phyloP scores from a whole-genome alignment of 768 basidiomycete genomes.

The Pleurotus citrinopileatus region DNA sequence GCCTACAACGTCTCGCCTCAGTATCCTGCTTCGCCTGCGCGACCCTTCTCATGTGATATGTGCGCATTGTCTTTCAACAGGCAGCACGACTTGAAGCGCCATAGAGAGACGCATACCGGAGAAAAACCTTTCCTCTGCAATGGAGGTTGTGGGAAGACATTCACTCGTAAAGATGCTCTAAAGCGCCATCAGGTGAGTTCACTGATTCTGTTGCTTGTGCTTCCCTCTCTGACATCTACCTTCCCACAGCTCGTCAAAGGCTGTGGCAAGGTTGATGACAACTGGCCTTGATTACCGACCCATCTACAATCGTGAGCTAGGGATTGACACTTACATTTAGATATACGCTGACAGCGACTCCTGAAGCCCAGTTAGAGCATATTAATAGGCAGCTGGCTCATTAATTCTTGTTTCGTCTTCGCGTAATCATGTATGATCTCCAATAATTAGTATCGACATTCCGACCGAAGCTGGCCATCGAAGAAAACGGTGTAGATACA shows the following conservation, averaged over 20 bases:
- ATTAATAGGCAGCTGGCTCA: conserved; percentile 16
- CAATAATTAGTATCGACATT: background rate
- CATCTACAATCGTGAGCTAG: background rate
- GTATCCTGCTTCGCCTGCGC: conserved; percentile 55
- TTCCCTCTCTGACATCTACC: conserved; percentile 13
- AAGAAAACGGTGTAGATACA: background rate
- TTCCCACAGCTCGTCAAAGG: conserved; percentile 66
- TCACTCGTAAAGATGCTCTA: conserved; percentile 82
- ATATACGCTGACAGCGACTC: background rate
- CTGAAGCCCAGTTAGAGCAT: background rate
- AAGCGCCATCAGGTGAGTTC: conserved; percentile 77
- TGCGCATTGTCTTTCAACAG: conserved; percentile 84
- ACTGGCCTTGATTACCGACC: conserved; percentile 28
- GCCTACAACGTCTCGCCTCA: conserved; percentile 38
- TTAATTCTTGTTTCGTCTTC: conserved; percentile 11
- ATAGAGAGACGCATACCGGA: conserved; percentile 81
- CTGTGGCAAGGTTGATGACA: conserved; percentile 70
- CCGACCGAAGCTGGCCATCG: background rate
- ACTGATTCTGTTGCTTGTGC: conserved; percentile 5
- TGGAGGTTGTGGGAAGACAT: conserved; percentile 83
- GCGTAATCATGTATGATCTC: background rate
- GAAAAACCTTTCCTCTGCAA: conserved; percentile 85
- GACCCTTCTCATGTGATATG: conserved; percentile 67
- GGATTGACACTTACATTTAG: background rate
- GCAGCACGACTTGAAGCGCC: conserved; percentile 82